Conservation (phyloP, 495 filamentous ascomycete species). For the Trichoderma orchidacearum region DNA sequence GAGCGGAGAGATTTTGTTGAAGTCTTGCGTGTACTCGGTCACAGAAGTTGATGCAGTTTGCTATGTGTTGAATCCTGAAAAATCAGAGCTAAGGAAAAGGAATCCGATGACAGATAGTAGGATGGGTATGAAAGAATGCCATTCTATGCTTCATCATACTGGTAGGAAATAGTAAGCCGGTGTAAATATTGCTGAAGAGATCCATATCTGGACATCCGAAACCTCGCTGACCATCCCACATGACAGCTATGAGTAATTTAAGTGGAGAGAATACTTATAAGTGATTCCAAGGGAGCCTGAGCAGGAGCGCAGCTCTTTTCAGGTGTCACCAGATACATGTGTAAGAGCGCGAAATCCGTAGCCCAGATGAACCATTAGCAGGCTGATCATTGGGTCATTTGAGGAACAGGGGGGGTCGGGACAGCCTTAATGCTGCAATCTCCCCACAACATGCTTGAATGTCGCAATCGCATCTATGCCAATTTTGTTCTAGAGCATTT, state of each 20-base stretch:
- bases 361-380: not conserved
- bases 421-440: not conserved
- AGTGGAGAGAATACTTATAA: not conserved
- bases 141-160: too few species aligned
- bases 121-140: too few species aligned
- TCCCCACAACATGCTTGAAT: not conserved
- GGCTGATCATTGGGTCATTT: not conserved
- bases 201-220: not conserved
- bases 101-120: too few species aligned
- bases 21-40: too few species aligned
- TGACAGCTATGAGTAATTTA: not conserved
- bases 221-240: not conserved
- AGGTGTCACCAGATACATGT: not conserved
- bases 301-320: not conserved
- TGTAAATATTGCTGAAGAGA: not conserved
- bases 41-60: too few species aligned
- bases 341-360: not conserved
- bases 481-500: not conserved
- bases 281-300: not conserved
- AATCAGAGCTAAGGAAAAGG: too few species aligned
- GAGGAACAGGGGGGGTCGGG: not conserved
- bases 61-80: too few species aligned
- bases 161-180: too few species aligned
- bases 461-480: not conserved
- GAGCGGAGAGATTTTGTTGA: not conserved